Percentiles rank a stretch among this genome's conserved stretches.
phyloP scores from a whole-genome alignment of 1,284 basidiomycete genomes.

The Rhodotorula sp. region DNA sequence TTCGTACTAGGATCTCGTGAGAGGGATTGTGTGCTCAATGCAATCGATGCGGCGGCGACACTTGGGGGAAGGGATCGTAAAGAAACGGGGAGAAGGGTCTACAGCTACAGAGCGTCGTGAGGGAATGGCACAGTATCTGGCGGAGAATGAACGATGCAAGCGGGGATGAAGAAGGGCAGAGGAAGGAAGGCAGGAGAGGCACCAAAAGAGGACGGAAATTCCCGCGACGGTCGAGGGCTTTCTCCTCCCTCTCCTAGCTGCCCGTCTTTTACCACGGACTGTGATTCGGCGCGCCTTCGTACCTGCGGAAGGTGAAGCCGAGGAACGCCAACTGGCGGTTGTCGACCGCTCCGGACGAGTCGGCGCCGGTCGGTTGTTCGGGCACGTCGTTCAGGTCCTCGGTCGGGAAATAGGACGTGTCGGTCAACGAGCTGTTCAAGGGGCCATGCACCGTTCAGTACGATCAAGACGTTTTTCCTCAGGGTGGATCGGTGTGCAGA shows the following conservation, averaged over 20 bases:
- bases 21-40: too few species aligned
- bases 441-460: too few species aligned
- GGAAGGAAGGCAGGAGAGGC: neutral
- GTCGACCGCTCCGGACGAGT: slow-evolving; percentile 58
- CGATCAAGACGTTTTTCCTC: neutral
- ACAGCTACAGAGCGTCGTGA: too few species aligned
- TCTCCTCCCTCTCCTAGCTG: too few species aligned
- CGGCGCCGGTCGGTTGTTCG: slow-evolving; percentile 54
- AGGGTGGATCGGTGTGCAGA: neutral
- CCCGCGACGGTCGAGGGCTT: too few species aligned
- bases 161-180: neutral
- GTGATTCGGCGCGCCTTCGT: slow-evolving; percentile 38
- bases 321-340: slow-evolving; percentile 61
- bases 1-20: too few species aligned
- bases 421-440: slow-evolving; percentile 75
- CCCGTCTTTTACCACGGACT: slow-evolving; percentile 19
- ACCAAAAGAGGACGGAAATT: neutral
- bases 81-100: too few species aligned
- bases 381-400: slow-evolving; percentile 85
- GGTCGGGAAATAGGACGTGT: slow-evolving; percentile 95
- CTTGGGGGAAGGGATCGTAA: too few species aligned
- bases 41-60: too few species aligned
- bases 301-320: slow-evolving; percentile 42
- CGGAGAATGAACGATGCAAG: too few species aligned
- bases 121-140: too few species aligned